Percentiles rank a stretch among this genome's conserved stretches.
Evolutionary conservation across 2,329 filamentous ascomycete genomes (phyloP).

Genomic region (Fusarium algeriense): DNA sequence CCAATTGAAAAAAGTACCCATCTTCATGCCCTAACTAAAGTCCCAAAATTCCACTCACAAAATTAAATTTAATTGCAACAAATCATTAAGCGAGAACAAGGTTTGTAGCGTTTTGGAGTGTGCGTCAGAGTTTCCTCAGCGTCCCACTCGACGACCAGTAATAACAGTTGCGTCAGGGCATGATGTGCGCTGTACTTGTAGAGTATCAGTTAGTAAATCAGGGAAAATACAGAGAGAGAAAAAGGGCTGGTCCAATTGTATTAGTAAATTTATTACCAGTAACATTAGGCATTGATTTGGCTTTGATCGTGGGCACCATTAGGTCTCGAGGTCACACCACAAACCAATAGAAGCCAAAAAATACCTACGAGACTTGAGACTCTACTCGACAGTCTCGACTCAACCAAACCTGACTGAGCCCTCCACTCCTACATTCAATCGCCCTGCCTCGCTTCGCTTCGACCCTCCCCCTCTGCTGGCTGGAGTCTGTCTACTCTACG

Average conservation of each 20-base stretch:
- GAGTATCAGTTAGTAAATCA: neutral
- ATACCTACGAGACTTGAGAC: neutral
- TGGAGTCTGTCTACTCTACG: slow-evolving; percentile 13
- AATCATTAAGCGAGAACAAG: slow-evolving; percentile 40
- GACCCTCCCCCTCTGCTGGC: slow-evolving; percentile 1
- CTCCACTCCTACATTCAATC: slow-evolving; percentile 15
- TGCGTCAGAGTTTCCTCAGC: slow-evolving; percentile 39
- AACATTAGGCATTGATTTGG: neutral
- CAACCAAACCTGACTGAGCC: slow-evolving; percentile 23
- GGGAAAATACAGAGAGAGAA: slow-evolving; percentile 2
- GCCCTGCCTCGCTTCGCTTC: neutral
- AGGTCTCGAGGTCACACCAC: slow-evolving; percentile 39
- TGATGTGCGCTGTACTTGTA: slow-evolving; percentile 12
- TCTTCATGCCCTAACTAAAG: slow-evolving; percentile 46
- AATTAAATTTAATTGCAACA: slow-evolving; percentile 27
- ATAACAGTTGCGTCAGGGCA: slow-evolving; percentile 16
- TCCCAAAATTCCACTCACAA: slow-evolving; percentile 34
- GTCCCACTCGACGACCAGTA: slow-evolving; percentile 29
- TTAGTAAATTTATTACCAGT: slow-evolving; percentile 7
- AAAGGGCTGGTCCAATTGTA: slow-evolving; percentile 8
- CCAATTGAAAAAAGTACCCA: neutral
- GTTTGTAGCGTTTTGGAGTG: slow-evolving; percentile 25
- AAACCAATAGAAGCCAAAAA: slow-evolving; percentile 35
- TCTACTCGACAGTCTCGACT: slow-evolving; percentile 8
- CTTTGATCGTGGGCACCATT: slow-evolving; percentile 29